These are phyloP conservation scores for Fusarium circinatum DNA, from an alignment of 2,329 filamentous ascomycete genomes.

Conservation along the genomic window DNA sequence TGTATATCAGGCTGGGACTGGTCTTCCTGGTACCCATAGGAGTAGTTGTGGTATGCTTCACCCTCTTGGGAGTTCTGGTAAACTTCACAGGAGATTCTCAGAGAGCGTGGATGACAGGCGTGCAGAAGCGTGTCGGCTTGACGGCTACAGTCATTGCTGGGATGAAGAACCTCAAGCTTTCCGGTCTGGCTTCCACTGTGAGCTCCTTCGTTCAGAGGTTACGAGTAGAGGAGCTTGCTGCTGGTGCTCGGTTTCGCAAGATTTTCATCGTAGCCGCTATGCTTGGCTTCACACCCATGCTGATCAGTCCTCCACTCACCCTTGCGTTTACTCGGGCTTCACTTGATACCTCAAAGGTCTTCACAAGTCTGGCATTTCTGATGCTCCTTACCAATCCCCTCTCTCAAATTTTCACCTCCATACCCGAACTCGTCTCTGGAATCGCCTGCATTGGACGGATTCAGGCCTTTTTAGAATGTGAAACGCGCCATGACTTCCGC, in stretches of 20 bases:
- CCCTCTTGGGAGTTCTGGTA: conserved; percentile 24
- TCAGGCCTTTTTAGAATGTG: neutral
- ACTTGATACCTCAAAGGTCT: conserved; percentile 46
- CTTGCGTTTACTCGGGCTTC: conserved; percentile 43
- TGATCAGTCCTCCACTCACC: conserved; percentile 49
- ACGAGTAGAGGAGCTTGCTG: conserved; percentile 44
- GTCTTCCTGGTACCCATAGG: neutral
- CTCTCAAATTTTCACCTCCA: neutral
- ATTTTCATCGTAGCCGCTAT: conserved; percentile 37
- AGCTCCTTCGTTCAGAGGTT: conserved; percentile 43
- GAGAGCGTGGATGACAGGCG: conserved; percentile 49
- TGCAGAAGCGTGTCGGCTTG: conserved; percentile 49
- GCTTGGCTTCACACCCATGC: conserved; percentile 48
- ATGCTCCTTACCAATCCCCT: conserved; percentile 1
- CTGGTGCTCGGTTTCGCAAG: conserved; percentile 42
- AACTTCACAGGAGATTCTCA: conserved; percentile 39
- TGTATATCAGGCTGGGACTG: neutral
- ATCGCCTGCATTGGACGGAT: conserved; percentile 2
- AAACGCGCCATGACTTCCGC: neutral
- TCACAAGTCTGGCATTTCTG: conserved; percentile 38
- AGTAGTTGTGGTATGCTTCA: neutral
- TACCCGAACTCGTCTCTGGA: conserved; percentile 3
- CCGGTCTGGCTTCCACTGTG: conserved; percentile 42
- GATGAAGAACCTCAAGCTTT: conserved; percentile 49
- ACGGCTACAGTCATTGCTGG: conserved; percentile 45